Evolutionary conservation across 2,329 filamentous ascomycete genomes (phyloP), one percentile per base, ranked within the genome.

Genomic region (Xylariales sp.): DNA sequence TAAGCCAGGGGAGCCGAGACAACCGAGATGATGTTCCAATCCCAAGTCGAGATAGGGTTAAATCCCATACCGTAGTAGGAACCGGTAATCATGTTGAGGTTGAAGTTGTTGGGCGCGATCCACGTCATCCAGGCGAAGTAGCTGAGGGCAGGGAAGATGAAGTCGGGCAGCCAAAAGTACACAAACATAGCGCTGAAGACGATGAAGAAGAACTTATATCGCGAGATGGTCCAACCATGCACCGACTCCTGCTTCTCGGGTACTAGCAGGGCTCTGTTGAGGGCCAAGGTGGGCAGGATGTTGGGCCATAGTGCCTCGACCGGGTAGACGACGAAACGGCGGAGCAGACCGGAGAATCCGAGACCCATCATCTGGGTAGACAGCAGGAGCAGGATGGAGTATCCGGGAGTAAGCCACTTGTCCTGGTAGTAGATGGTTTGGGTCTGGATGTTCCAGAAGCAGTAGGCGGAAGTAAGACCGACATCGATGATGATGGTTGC

Each of bases 401-500:
- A 76, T 2, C 45, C 59, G 63, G n/a, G 69, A 16, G 28, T 29
- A 7, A 29, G 28, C 28, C 28, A 29, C 7, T 8, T 8, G 28
- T 29, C 28, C 14, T 29, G 28, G 28, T 29, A 29, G 28, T 29
- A 29, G 28, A 29, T 16, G n/a, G 28, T 29, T 16, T 29, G 28
- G 28, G 28, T 29, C 28, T 29, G 28, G 28, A 29, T 29, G 4
- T 29, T 29, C 28, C 28, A 29, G 28, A 29, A 29, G 28, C 28
- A 29, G 28, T 29, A 29, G n/a, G 28, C 28, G n/a, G 28, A 29
- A 14, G n/a, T 14, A 29, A 29, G 28, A 4, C 32, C 69, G 12
- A 71, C 70, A 53, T 81, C 80, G 40, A 79, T 75, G 71, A 76
- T 76, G 53, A 76, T 74, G 19, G 68, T 63, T 40, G 76, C 70